These are phyloP conservation scores for Vigna reflexopilosa DNA, from an alignment of 306 rosid genomes.

Conservation along the genomic window DNA sequence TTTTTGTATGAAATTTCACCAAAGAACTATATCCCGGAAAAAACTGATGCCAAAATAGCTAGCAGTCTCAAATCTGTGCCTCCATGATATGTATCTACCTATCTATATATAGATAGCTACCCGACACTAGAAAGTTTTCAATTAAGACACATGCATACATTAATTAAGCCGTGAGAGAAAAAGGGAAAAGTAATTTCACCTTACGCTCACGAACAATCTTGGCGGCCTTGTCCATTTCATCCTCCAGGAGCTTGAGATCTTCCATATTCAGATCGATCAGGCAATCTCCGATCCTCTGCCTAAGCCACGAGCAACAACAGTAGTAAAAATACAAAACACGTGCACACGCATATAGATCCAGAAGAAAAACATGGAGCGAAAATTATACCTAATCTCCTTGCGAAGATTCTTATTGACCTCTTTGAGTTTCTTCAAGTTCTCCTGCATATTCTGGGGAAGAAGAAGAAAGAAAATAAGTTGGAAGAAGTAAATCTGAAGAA, in stretches of 20 bases:
- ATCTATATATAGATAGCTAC: background rate
- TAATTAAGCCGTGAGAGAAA: conserved; percentile 1
- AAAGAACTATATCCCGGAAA: background rate
- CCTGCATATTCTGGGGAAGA: conserved; percentile 70
- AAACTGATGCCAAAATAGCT: background rate
- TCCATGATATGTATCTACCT: background rate
- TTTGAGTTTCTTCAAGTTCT: conserved; percentile 62
- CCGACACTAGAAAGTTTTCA: background rate
- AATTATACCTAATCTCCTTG: conserved; percentile 70
- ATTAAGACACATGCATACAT: background rate
- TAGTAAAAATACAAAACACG: background rate
- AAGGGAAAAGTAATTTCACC: conserved; percentile 48
- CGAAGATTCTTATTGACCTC: conserved; percentile 75
- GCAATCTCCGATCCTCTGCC: conserved; percentile 85
- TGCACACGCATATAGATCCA: background rate
- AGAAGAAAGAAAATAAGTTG: too few relatives aligned
- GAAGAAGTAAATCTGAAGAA: background rate
- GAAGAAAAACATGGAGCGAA: background rate
- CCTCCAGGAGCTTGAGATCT: conserved; percentile 64
- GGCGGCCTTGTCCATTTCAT: conserved; percentile 68
- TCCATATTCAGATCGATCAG: conserved; percentile 62
- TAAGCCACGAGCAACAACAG: background rate
- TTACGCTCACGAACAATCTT: conserved; percentile 71
- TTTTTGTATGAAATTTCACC: background rate
- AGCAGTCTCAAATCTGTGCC: background rate